phyloP scores from a whole-genome alignment of 2,329 filamentous ascomycete genomes.

The Arthroderma sp. region DNA sequence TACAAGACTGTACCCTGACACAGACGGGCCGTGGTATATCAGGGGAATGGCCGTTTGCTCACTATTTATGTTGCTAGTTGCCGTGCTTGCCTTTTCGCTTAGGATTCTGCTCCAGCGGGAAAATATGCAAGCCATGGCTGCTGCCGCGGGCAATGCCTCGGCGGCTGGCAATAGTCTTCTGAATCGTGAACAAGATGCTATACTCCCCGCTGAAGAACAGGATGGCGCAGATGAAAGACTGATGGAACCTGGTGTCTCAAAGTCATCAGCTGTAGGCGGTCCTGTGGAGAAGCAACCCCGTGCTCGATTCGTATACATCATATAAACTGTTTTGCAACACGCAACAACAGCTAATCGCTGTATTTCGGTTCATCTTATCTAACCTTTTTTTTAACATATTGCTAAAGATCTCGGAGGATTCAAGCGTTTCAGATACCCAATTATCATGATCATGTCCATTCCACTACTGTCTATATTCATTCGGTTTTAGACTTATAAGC shows the following conservation, averaged over 20 bases:
- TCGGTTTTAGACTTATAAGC: constrained; percentile 4
- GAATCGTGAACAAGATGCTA: constrained; percentile 12
- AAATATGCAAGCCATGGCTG: constrained; percentile 37
- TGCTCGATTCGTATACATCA: constrained; percentile 13
- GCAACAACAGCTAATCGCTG: background rate
- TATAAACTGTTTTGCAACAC: constrained; percentile 4
- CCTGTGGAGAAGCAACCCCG: constrained; percentile 5
- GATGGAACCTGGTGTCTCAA: constrained; percentile 10
- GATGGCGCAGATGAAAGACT: constrained; percentile 11
- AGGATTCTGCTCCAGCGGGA: constrained; percentile 42
- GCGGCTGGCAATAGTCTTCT: constrained; percentile 20
- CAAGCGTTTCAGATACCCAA: constrained; percentile 5
- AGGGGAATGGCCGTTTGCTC: constrained; percentile 53
- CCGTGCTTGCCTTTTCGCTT: constrained; percentile 43
- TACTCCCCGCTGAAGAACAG: constrained; percentile 5
- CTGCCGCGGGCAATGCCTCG: background rate
- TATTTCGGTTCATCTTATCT: background rate
- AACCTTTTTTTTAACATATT: background rate
- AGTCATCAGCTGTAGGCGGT: background rate
- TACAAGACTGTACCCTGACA: constrained; percentile 50
- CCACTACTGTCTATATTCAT: constrained; percentile 4
- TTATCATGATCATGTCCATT: background rate
- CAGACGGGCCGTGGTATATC: constrained; percentile 50
- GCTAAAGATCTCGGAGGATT: background rate
- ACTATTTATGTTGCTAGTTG: constrained; percentile 50